Percentiles rank a stretch among this genome's conserved stretches.
These are phyloP conservation scores for Saraca asoca DNA, from an alignment of 331 rosid species.

Conservation along the genomic window DNA sequence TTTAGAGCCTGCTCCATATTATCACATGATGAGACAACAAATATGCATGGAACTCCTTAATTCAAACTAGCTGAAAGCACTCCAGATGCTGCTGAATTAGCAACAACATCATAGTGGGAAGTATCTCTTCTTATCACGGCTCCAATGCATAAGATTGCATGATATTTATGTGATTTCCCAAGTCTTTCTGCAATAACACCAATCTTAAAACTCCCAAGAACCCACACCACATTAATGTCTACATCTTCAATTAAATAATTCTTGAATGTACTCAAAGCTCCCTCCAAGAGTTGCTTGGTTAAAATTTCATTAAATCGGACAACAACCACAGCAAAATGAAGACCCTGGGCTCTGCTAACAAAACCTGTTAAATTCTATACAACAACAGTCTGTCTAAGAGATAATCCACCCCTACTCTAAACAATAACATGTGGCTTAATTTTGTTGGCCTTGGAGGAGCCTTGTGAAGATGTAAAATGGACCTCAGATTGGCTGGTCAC, in stretches of 20 bases:
- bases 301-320: conserved; percentile 90
- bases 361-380: too few species aligned
- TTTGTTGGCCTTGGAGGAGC: too few species aligned
- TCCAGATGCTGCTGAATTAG: conserved; percentile 91
- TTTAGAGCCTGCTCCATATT: conserved; percentile 90
- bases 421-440: too few species aligned
- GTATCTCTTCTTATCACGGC: conserved; percentile 99
- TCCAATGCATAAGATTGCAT: conserved; percentile 88
- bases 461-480: too few species aligned
- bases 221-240: conserved; percentile 87
- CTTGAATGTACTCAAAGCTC: conserved; percentile 82
- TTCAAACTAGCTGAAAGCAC: conserved; percentile 83
- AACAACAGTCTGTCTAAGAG: too few species aligned
- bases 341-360: too few species aligned
- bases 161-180: conserved; percentile 71
- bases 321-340: too few species aligned
- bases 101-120: conserved; percentile 89
- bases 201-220: conserved; percentile 93
- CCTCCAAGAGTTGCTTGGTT: conserved; percentile 82
- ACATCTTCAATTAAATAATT: conserved; percentile 77
- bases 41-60: conserved; percentile 92
- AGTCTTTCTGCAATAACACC: conserved; percentile 74
- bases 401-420: too few species aligned
- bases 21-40: conserved; percentile 80
- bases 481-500: too few species aligned